These are phyloP conservation scores for Paxillus rubicundulus DNA, from an alignment of 768 basidiomycete species.

Conservation along the genomic window DNA sequence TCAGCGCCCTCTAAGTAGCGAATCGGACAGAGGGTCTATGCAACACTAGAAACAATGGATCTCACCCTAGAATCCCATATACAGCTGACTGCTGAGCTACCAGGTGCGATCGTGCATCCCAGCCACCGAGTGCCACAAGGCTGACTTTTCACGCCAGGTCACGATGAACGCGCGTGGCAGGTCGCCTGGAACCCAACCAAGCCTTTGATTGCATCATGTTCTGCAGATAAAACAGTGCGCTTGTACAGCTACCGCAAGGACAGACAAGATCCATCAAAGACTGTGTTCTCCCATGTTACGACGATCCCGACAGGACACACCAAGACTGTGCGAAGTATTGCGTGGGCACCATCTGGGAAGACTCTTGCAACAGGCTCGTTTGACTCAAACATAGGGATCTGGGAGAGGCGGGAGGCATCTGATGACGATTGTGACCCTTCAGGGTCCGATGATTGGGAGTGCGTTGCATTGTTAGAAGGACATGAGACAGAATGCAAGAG, in stretches of 20 bases:
- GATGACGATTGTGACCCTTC: constrained; percentile 36
- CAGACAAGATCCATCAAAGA: constrained; percentile 24
- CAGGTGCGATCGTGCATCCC: constrained; percentile 12
- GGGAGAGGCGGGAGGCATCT: constrained; percentile 63
- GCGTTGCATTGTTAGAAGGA: constrained; percentile 81
- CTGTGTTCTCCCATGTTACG: constrained; percentile 47
- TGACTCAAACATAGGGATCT: constrained; percentile 87
- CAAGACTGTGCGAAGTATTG: constrained; percentile 81
- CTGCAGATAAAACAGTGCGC: constrained; percentile 88
- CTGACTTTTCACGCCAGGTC: constrained; percentile 41
- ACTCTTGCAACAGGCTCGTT: constrained; percentile 92
- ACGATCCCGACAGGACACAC: constrained; percentile 82
- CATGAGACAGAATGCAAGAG: constrained; percentile 97
- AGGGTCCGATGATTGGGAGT: constrained; percentile 75
- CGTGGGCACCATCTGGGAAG: constrained; percentile 87
- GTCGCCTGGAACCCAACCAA: constrained; percentile 85
- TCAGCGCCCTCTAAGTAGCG: no score
- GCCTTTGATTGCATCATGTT: constrained; percentile 87
- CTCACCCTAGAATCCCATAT: constrained; percentile 19
- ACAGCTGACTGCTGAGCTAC: constrained; percentile 20
- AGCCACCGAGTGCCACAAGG: no score
- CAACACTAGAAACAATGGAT: constrained; percentile 15
- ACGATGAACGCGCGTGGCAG: constrained; percentile 85
- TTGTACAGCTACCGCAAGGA: constrained; percentile 64
- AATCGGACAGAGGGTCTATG: no score